These are phyloP conservation scores for Tricholoma matsutake DNA, from an alignment of 768 basidiomycete genomes.

Conservation along the genomic window DNA sequence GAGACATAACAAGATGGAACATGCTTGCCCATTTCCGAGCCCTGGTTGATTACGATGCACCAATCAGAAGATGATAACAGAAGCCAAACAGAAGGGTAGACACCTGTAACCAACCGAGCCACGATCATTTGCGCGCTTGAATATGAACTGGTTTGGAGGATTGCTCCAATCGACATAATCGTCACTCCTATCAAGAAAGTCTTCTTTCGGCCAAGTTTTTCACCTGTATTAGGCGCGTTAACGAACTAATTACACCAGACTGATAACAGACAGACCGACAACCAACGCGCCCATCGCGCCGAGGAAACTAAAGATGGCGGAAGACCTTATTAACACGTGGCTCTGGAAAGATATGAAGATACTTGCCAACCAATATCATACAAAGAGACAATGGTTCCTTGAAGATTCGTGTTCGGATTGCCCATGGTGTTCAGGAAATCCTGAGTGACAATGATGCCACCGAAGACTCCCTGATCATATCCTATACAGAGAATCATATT, in stretches of 20 bases:
- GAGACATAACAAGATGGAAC: background rate
- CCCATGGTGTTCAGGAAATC: conserved; percentile 47
- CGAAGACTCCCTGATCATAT: conserved; percentile 54
- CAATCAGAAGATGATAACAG: background rate
- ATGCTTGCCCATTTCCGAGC: conserved; percentile 41
- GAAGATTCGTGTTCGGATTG: conserved; percentile 40
- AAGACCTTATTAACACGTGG: background rate
- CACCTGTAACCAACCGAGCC: conserved; percentile 45
- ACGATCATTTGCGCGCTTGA: conserved; percentile 48
- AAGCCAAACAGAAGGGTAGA: background rate
- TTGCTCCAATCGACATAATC: conserved; percentile 52
- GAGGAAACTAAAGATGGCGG: conserved; percentile 31
- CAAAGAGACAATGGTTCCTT: conserved; percentile 49
- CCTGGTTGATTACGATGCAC: conserved; percentile 21
- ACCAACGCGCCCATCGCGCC: conserved; percentile 44
- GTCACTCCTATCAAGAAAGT: conserved; percentile 47
- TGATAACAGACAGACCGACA: conserved; percentile 25
- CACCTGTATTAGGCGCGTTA: conserved; percentile 23
- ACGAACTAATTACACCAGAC: background rate
- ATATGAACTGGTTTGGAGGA: conserved; percentile 45
- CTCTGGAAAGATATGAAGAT: background rate
- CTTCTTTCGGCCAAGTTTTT: conserved; percentile 42
- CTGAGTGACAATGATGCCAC: conserved; percentile 47
- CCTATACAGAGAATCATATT: conserved; percentile 22
- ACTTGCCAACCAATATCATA: conserved; percentile 49